phyloP scores from a whole-genome alignment of 768 basidiomycete genomes.

The Asterophora parasitica region DNA sequence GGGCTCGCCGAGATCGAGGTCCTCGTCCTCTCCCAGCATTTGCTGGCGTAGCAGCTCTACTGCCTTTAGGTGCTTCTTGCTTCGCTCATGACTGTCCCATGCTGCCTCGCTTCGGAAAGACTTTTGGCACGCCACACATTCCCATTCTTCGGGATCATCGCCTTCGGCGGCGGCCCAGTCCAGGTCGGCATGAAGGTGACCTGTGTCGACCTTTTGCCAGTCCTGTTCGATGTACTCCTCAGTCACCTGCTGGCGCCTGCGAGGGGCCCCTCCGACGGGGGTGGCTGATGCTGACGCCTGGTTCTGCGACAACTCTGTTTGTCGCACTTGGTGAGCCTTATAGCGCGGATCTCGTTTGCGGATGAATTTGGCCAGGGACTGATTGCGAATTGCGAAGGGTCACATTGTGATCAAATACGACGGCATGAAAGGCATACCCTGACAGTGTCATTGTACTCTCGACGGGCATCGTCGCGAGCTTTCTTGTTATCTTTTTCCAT shows the following conservation, averaged over 20 bases:
- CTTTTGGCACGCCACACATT: conserved; percentile 94
- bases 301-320: conserved; percentile 28
- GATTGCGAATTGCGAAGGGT: conserved; percentile 38
- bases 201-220: conserved; percentile 70
- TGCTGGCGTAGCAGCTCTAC: conserved; percentile 71
- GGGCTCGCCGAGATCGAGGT: conserved; percentile 37
- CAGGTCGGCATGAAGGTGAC: conserved; percentile 49
- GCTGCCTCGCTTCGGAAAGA: conserved; percentile 87
- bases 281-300: conserved; percentile 28
- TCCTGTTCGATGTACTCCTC: conserved; percentile 74
- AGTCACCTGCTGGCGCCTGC: conserved; percentile 26
- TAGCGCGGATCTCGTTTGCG: conserved; percentile 89
- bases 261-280: conserved; percentile 20
- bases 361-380: conserved; percentile 74
- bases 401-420: background rate
- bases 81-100: conserved; percentile 95
- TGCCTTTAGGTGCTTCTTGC: conserved; percentile 89
- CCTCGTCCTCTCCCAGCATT: conserved; percentile 73
- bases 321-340: conserved; percentile 57
- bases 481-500: conserved; percentile 98
- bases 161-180: conserved; percentile 75
- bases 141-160: conserved; percentile 76
- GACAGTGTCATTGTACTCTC: conserved; percentile 91
- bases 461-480: conserved; percentile 76
- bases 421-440: conserved; percentile 48